phyloP scores from a whole-genome alignment of 805 yeast genomes.

The Kodamaea hsintzibuensis region DNA sequence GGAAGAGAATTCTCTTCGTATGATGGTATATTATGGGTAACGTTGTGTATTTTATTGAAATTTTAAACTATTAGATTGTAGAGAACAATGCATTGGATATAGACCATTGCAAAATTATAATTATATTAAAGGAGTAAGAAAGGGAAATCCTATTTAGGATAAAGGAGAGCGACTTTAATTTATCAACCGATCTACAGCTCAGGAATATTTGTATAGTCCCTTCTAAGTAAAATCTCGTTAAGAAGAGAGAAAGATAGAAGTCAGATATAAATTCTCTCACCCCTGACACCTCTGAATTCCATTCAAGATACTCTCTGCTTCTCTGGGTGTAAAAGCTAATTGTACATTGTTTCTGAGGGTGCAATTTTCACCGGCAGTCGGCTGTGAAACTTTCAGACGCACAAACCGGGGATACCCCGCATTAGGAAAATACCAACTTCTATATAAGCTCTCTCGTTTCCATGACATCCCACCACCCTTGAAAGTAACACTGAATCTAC shows the following conservation, averaged over 20 bases:
- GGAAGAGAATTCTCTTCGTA: not conserved
- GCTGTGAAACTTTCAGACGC: not conserved
- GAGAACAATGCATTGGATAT: not conserved
- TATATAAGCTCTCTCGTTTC: not conserved
- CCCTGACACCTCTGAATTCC: not conserved
- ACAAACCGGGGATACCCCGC: not conserved
- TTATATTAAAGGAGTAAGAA: too few species aligned
- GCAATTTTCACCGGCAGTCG: not conserved
- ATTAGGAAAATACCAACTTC: not conserved
- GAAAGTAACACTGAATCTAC: not conserved
- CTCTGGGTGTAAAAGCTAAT: not conserved
- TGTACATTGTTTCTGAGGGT: not conserved
- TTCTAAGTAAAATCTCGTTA: not conserved
- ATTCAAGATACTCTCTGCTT: not conserved
- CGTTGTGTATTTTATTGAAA: not conserved
- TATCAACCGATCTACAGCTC: too few species aligned
- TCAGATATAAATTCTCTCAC: not conserved
- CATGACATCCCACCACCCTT: not conserved
- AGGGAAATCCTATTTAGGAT: not conserved
- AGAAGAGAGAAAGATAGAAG: not conserved
- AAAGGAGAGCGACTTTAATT: not conserved
- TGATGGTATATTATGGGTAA: not conserved
- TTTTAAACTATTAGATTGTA: not conserved
- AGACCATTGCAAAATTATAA: too few species aligned
- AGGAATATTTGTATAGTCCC: too few species aligned